Conservation (phyloP, 2,329 filamentous ascomycete genomes). For the Amphichorda felina region DNA sequence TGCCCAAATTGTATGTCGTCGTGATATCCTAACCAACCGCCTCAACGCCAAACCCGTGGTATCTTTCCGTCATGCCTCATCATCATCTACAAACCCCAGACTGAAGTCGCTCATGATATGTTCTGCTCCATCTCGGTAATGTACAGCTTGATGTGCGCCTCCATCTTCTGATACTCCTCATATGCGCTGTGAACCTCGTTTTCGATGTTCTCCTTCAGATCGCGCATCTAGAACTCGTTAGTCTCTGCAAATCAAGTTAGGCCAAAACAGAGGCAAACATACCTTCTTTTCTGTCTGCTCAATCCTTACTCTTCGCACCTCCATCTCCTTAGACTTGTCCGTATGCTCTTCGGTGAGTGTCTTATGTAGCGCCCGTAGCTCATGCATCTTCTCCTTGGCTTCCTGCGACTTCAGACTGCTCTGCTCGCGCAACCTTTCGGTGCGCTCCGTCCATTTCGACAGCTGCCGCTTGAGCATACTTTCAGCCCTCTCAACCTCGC, state of each 20-base stretch:
- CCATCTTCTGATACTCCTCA: slow-evolving; percentile 95
- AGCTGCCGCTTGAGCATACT: slow-evolving; percentile 73
- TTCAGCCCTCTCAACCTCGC: slow-evolving; percentile 85
- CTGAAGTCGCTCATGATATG: slow-evolving; percentile 26
- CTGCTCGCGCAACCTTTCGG: slow-evolving; percentile 69
- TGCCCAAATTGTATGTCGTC: no score
- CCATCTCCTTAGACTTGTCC: slow-evolving; percentile 85
- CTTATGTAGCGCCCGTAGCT: slow-evolving; percentile 68
- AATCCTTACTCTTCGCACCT: slow-evolving; percentile 81
- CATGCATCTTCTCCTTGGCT: slow-evolving; percentile 83
- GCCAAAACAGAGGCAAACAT: slow-evolving; percentile 8
- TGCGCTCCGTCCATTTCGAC: slow-evolving; percentile 74
- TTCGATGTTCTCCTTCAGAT: slow-evolving; percentile 95
- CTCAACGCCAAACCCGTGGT: slow-evolving; percentile 29
- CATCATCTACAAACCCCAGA: slow-evolving; percentile 1
- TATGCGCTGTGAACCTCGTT: slow-evolving; percentile 83
- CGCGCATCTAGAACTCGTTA: slow-evolving; percentile 63
- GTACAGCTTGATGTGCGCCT: slow-evolving; percentile 92
- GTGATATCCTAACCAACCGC: not conserved
- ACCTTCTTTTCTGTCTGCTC: slow-evolving; percentile 99
- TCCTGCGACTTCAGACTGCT: slow-evolving; percentile 70
- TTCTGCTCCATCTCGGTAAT: slow-evolving; percentile 98
- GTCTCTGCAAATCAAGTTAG: not conserved
- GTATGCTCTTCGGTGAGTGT: slow-evolving; percentile 73
- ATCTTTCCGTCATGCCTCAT: slow-evolving; percentile 12